phyloP scores from a whole-genome alignment of 176 grass and related monocot species.

The Avena eriantha region DNA sequence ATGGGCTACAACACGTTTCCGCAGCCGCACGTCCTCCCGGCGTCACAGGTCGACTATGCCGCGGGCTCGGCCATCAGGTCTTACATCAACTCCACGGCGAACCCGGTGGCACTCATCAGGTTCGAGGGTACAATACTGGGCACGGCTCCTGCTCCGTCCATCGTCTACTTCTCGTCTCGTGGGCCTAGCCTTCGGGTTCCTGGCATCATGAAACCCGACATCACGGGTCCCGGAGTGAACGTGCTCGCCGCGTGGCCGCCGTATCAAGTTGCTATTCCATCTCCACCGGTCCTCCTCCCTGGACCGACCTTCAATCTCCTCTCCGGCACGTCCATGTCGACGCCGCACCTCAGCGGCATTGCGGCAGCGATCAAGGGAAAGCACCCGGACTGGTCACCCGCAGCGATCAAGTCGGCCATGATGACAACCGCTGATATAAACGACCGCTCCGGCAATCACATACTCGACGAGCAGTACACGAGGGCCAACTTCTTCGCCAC shows the following conservation, averaged over 20 bases:
- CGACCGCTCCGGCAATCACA: neutral
- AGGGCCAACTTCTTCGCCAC: neutral
- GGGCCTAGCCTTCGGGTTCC: neutral
- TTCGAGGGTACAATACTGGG: neutral
- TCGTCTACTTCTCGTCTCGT: neutral
- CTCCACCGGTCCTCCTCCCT: neutral
- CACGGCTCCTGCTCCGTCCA: neutral
- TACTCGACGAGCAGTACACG: neutral
- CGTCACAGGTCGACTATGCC: neutral
- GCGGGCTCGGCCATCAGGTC: neutral
- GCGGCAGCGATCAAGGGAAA: neutral
- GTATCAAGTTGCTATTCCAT: too few relatives aligned
- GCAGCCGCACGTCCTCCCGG: neutral
- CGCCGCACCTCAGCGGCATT: neutral
- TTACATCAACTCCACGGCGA: neutral
- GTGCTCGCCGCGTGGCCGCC: neutral
- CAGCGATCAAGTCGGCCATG: conserved; percentile 83
- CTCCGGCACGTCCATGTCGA: conserved; percentile 15
- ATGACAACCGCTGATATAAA: conserved; percentile 59
- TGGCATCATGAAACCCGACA: neutral
- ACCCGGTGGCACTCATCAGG: neutral
- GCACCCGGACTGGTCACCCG: conserved; percentile 60
- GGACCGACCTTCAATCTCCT: neutral
- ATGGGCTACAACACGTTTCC: conserved; percentile 44
- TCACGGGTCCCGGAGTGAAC: neutral